phyloP scores from a whole-genome alignment of 2,329 filamentous ascomycete species.

The Celoporthe dispersa region DNA sequence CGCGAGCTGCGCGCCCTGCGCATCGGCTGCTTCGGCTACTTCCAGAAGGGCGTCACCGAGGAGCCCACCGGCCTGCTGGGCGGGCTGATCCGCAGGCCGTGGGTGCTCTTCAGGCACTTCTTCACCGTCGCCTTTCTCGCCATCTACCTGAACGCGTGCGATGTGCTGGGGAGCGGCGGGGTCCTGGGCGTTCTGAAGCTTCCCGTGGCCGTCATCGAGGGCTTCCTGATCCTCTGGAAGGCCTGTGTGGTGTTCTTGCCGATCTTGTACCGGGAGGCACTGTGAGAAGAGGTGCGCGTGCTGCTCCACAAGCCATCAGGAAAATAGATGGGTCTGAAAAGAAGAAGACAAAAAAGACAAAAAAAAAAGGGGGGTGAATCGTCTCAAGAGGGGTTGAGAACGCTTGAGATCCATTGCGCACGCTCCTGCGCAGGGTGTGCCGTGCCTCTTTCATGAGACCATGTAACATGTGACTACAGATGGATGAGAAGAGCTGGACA shows the following conservation, averaged over 20 bases:
- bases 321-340: background rate
- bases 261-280: slow-evolving; percentile 73
- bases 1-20: slow-evolving; percentile 78
- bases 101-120: slow-evolving; percentile 87
- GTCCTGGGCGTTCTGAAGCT: slow-evolving; percentile 59
- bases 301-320: background rate
- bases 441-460: too few relatives aligned
- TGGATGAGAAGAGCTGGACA: background rate
- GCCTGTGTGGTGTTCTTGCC: slow-evolving; percentile 83
- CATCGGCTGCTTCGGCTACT: slow-evolving; percentile 91
- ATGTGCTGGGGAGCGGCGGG: slow-evolving; percentile 49
- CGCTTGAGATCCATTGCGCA: too few relatives aligned
- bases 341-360: background rate
- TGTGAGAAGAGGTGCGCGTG: slow-evolving; percentile 24
- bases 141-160: slow-evolving; percentile 67
- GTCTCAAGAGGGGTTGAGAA: too few relatives aligned
- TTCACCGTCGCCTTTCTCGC: slow-evolving; percentile 89
- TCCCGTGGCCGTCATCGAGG: slow-evolving; percentile 68
- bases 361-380: background rate
- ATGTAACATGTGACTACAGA: background rate
- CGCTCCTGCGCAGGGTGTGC: too few relatives aligned
- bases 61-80: slow-evolving; percentile 82
- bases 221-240: slow-evolving; percentile 74
- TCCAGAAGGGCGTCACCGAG: slow-evolving; percentile 74
- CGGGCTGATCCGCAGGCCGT: slow-evolving; percentile 77